Evolutionary conservation across 148 eudicot genomes (phyloP), one percentile per base, ranked within the genome.

Genomic region (Hydrangea macrophylla): DNA sequence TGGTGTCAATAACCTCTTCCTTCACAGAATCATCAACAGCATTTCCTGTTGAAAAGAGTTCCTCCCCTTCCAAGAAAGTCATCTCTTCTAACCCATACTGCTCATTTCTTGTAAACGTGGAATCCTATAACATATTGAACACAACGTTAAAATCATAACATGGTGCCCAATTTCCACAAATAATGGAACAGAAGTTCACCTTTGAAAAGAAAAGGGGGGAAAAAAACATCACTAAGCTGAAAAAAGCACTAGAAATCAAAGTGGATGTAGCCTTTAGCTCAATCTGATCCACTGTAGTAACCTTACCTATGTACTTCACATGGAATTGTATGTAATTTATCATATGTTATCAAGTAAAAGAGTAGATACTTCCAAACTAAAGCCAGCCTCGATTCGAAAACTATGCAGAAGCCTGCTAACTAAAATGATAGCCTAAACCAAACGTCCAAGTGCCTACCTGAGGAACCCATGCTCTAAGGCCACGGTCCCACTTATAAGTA

Each of bases 401-500:
- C 1, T 48, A 48, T 1, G 48, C 17, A 42, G 48, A 12, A 48
- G 53, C 23, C 53, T 22, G 5, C 17, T 15, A 42, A 42, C 17
- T 42, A 0, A 42, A 48, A 48, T 48, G 53, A 44, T 40, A 40
- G 7, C 20, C 15, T 39, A 5, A 58, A 11, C 2, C 26, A 45
- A 26, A 70, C 40, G 25, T 15, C 12, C 32, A 53, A 57, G 64
- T 70, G 71, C 79, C 60, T 56, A 88, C 98, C 97, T 94, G 98
- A 58, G 99, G 99, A 70, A 91, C 93, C 93, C 96, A 94, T 58
- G 82, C 96, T 81, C 90, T 79, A 55, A 87, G 86, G 67, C 64
- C 73, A 26, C 83, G 84, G 70, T 91, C 90, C 99, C 99, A 94
- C 78, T 83, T 94, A 81, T 94, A 94, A 18, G 59, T 73, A 12